Conservation (phyloP, 1,284 basidiomycete genomes). For the Psilocybe mexicana region DNA sequence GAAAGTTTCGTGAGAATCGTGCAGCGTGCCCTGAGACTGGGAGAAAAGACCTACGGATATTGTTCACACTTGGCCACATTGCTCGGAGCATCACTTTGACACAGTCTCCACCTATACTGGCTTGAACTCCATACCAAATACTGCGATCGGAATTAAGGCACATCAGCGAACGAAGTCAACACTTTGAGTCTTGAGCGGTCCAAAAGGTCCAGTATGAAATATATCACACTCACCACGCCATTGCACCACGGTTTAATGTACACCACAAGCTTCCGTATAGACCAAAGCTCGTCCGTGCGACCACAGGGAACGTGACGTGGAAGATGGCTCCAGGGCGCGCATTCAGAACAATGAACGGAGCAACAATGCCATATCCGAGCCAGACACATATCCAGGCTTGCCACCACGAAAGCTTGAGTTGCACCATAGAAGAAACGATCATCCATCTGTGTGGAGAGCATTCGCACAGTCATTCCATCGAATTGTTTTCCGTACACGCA, state of each 20-base stretch:
- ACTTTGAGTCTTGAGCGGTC: not conserved
- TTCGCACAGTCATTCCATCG: not conserved
- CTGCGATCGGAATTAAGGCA: conserved; percentile 22
- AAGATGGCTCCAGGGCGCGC: conserved; percentile 82
- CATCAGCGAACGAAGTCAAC: not conserved
- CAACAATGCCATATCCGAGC: conserved; percentile 73
- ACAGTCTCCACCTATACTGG: conserved; percentile 80
- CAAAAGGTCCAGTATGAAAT: not conserved
- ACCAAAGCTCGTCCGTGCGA: conserved; percentile 77
- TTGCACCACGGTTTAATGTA: conserved; percentile 76
- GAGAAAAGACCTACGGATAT: conserved; percentile 52
- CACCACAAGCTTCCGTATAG: conserved; percentile 85
- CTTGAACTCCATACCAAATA: conserved; percentile 80
- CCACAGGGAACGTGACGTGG: conserved; percentile 81
- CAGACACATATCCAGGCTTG: conserved; percentile 80
- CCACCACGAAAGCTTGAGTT: conserved; percentile 79
- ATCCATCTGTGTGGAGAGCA: conserved; percentile 52
- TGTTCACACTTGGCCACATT: conserved; percentile 73
- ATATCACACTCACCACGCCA: conserved; percentile 61
- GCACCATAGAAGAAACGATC: conserved; percentile 77
- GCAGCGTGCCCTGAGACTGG: not conserved
- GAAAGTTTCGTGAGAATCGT: conserved; percentile 7
- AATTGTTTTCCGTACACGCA: conserved; percentile 39
- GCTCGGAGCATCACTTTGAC: conserved; percentile 70
- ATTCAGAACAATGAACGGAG: conserved; percentile 77